Conservation (phyloP, 768 basidiomycete species). For the Clitopilus hobsonii region DNA sequence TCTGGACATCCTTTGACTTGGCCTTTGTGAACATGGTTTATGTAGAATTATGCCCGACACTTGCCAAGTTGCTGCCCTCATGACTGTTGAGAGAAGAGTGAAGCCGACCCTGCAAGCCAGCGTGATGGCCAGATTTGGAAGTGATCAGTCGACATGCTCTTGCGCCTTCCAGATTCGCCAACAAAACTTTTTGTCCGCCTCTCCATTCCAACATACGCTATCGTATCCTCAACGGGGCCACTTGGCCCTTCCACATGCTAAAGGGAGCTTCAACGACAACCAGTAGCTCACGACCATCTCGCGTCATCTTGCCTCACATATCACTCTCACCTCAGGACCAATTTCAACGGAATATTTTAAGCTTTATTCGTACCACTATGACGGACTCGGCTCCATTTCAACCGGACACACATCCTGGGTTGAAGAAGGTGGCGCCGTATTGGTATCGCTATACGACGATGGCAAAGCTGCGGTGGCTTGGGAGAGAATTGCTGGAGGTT, state of each 20-base stretch:
- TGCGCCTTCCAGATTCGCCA: background rate
- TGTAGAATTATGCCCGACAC: no score
- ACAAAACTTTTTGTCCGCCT: background rate
- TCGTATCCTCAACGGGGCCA: constrained; percentile 6
- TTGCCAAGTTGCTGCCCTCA: no score
- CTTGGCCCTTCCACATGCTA: constrained; percentile 11
- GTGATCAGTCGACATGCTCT: background rate
- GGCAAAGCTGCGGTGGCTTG: constrained; percentile 89
- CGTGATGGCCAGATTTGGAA: background rate
- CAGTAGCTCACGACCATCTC: constrained; percentile 17
- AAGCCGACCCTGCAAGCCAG: background rate
- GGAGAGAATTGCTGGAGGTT: constrained; percentile 83
- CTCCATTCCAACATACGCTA: constrained; percentile 5
- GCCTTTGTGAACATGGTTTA: no score
- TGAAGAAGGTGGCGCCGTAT: constrained; percentile 83
- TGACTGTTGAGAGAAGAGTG: background rate
- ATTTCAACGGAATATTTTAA: constrained; percentile 52
- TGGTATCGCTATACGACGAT: constrained; percentile 93
- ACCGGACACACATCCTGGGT: constrained; percentile 25
- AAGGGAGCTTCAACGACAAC: constrained; percentile 1
- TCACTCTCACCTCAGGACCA: constrained; percentile 47
- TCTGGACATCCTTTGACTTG: no score
- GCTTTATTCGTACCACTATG: constrained; percentile 50
- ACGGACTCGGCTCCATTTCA: constrained; percentile 21
- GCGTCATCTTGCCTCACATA: constrained; percentile 37